phyloP scores from a whole-genome alignment of 257 asterid species.

The Penstemon newberryi region DNA sequence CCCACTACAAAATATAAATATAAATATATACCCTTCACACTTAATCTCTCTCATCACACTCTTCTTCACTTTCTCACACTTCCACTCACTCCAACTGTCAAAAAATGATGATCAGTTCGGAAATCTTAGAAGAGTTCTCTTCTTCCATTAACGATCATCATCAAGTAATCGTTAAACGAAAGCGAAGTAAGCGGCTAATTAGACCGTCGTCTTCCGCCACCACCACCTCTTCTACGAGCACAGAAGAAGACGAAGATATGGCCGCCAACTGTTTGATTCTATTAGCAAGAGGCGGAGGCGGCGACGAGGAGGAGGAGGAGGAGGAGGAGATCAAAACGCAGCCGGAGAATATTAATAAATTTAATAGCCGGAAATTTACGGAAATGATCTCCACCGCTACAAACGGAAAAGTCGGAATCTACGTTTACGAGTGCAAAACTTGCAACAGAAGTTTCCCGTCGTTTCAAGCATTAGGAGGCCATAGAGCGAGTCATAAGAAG shows the following conservation, averaged over 20 bases:
- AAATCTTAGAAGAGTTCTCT: conserved; percentile 42
- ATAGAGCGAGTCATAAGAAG: conserved; percentile 82
- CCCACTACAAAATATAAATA: neutral
- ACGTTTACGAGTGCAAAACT: conserved; percentile 76
- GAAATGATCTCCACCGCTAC: conserved; percentile 40
- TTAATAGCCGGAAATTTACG: conserved; percentile 45
- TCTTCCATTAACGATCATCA: conserved; percentile 32
- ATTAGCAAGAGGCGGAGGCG: conserved; percentile 68
- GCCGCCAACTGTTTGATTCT: conserved; percentile 91
- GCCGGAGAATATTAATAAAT: conserved; percentile 30
- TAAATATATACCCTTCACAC: conserved; percentile 29
- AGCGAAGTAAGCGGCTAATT: conserved; percentile 54
- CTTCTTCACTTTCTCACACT: conserved; percentile 44
- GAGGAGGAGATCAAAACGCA: conserved; percentile 18
- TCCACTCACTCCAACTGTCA: conserved; percentile 27
- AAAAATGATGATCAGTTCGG: neutral
- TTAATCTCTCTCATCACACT: conserved; percentile 31
- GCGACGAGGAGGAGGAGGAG: neutral
- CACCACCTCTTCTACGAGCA: conserved; percentile 45
- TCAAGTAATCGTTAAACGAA: conserved; percentile 53
- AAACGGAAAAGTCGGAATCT: conserved; percentile 45
- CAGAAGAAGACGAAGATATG: conserved; percentile 76
- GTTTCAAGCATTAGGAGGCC: conserved; percentile 91
- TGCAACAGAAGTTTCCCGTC: conserved; percentile 75
- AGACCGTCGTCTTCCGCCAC: conserved; percentile 60